Evolutionary conservation across 306 rosid species (phyloP).

Genomic region (Heteromeles arbutifolia): DNA sequence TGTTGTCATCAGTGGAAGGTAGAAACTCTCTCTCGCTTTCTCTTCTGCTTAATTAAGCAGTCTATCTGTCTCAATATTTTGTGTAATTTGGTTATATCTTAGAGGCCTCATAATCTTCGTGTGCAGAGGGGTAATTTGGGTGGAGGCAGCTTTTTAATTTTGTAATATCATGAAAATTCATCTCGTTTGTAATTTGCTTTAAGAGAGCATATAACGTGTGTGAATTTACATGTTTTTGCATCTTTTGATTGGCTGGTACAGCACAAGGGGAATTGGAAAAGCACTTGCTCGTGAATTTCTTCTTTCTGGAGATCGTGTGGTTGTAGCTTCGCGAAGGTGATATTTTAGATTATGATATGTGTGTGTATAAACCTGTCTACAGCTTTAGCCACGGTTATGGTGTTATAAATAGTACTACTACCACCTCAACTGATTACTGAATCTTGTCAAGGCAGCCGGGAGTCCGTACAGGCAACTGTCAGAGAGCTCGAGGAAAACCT

Average conservation of each 20-base stretch:
- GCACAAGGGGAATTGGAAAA: slow-evolving; percentile 95
- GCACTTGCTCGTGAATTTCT: slow-evolving; percentile 95
- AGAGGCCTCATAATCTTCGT: not conserved
- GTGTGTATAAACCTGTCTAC: not conserved
- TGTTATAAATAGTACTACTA: slow-evolving; percentile 20
- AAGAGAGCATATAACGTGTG: not conserved
- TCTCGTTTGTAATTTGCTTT: not conserved
- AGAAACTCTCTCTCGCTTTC: not conserved
- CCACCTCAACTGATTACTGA: slow-evolving; percentile 3
- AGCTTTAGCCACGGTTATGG: not conserved
- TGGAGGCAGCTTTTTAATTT: not conserved
- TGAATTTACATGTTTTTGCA: slow-evolving; percentile 1
- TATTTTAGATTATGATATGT: slow-evolving; percentile 19
- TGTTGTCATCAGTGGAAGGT: slow-evolving; percentile 95
- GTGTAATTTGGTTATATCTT: not conserved
- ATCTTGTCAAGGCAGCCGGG: slow-evolving; percentile 56
- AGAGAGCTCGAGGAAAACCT: slow-evolving; percentile 87
- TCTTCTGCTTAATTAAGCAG: not conserved
- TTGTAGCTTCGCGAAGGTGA: slow-evolving; percentile 92
- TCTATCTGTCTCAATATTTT: not conserved
- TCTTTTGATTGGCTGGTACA: slow-evolving; percentile 36
- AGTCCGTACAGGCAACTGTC: slow-evolving; percentile 65
- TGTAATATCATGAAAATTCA: not conserved
- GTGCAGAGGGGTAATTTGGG: not conserved
- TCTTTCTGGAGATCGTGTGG: slow-evolving; percentile 79